These are phyloP conservation scores for Penicillium sp. DNA, from an alignment of 2,329 filamentous ascomycete genomes.

Conservation along the genomic window DNA sequence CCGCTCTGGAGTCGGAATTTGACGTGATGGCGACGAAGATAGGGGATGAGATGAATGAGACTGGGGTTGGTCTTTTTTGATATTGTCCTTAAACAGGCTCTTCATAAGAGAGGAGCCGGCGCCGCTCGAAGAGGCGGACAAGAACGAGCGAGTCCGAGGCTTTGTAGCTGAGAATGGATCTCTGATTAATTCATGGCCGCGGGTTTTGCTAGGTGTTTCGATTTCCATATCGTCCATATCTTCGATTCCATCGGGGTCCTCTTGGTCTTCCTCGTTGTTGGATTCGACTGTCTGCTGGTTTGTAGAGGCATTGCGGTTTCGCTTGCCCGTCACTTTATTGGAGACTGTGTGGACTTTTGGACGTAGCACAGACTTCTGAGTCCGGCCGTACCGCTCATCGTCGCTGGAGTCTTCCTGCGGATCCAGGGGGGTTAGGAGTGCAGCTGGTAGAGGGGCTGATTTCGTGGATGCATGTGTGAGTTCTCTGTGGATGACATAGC, in stretches of 20 bases:
- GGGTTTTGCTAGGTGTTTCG: constrained; percentile 20
- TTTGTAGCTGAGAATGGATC: constrained; percentile 17
- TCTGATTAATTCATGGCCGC: constrained; percentile 20
- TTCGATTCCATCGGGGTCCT: constrained; percentile 12
- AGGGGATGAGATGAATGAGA: background rate
- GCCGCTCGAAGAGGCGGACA: constrained; percentile 8
- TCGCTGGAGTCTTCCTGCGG: constrained; percentile 29
- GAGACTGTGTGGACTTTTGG: constrained; percentile 36
- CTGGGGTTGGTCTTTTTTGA: constrained; percentile 4
- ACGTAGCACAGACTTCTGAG: constrained; percentile 39
- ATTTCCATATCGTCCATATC: constrained; percentile 13
- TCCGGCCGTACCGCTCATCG: constrained; percentile 27
- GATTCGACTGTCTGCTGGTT: constrained; percentile 19
- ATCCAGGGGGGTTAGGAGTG: constrained; percentile 30
- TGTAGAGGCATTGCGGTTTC: constrained; percentile 27
- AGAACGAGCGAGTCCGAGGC: constrained; percentile 9
- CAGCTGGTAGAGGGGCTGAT: constrained; percentile 20
- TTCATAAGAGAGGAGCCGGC: constrained; percentile 15
- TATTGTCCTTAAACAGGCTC: constrained; percentile 14
- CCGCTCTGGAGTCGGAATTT: constrained; percentile 2
- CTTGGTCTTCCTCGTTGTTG: constrained; percentile 23
- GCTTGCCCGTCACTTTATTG: constrained; percentile 36
- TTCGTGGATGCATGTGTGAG: constrained; percentile 28
- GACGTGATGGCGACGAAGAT: background rate
- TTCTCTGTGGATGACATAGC: constrained; percentile 37